Conservation (phyloP, 225 moss, liverwort and hornwort species). For the Anthoceros angustus region DNA sequence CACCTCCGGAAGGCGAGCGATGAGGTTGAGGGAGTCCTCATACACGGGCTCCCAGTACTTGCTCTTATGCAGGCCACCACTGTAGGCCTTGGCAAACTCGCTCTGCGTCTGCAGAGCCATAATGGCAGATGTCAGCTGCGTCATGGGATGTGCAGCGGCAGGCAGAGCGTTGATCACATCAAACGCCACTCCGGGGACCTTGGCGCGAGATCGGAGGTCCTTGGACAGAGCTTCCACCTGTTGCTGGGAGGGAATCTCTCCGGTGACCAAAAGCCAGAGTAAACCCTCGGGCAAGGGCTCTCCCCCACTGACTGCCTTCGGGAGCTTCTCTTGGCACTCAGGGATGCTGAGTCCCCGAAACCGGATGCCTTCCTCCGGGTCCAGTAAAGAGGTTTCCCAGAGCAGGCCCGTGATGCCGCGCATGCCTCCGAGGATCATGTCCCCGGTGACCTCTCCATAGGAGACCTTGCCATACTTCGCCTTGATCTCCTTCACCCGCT, state of each 20-base stretch:
- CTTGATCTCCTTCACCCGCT: constrained; percentile 28
- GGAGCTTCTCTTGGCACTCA: constrained; percentile 54
- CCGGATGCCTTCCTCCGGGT: constrained; percentile 73
- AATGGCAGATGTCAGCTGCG: constrained; percentile 55
- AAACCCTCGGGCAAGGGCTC: constrained; percentile 74
- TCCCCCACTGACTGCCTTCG: constrained; percentile 41
- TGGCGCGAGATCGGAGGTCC: constrained; percentile 43
- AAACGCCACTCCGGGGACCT: constrained; percentile 52
- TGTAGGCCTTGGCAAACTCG: constrained; percentile 55
- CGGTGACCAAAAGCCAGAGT: constrained; percentile 69
- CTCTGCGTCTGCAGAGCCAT: constrained; percentile 70
- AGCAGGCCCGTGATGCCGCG: constrained; percentile 75
- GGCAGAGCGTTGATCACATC: constrained; percentile 61
- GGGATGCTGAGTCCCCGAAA: constrained; percentile 65
- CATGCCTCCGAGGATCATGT: constrained; percentile 68
- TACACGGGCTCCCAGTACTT: constrained; percentile 70
- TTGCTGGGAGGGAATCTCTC: constrained; percentile 56
- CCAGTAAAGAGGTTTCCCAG: constrained; percentile 70
- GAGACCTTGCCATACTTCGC: constrained; percentile 23
- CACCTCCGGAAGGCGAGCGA: constrained; percentile 54
- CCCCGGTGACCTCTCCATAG: constrained; percentile 30
- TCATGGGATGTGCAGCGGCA: constrained; percentile 56
- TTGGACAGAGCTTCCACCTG: constrained; percentile 48
- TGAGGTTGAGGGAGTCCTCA: constrained; percentile 75
- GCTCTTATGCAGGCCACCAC: constrained; percentile 49